Percentiles rank a stretch among this genome's conserved stretches.
Conservation (phyloP, 2,329 filamentous ascomycete genomes). For the Colletotrichum theobromicola region DNA sequence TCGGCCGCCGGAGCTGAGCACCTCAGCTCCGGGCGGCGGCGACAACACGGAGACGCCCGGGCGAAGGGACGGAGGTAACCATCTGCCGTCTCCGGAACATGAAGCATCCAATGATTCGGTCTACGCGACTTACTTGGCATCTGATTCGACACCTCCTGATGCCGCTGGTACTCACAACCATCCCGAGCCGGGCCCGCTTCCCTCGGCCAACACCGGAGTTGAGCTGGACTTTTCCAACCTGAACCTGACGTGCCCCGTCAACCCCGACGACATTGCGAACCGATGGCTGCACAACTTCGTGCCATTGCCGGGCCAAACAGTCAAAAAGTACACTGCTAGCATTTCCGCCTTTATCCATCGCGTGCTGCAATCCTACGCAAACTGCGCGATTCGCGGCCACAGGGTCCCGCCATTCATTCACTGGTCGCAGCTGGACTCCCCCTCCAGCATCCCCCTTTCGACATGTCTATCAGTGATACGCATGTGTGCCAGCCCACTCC, state of each 20-base stretch:
- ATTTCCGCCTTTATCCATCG: conserved; percentile 44
- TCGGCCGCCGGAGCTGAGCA: neutral
- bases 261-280: conserved; percentile 50
- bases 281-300: conserved; percentile 55
- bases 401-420: conserved; percentile 51
- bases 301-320: conserved; percentile 44
- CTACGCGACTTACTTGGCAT: neutral
- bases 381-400: conserved; percentile 38
- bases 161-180: neutral
- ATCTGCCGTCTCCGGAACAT: neutral
- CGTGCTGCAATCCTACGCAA: conserved; percentile 49
- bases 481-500: conserved; percentile 40
- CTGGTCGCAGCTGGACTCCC: conserved; percentile 33
- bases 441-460: conserved; percentile 36
- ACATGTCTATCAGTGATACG: conserved; percentile 46
- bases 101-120: neutral
- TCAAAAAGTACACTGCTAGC: conserved; percentile 44
- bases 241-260: conserved; percentile 49
- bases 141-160: neutral
- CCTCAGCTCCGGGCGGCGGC: neutral
- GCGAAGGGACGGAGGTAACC: neutral
- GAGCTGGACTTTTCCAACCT: conserved; percentile 37
- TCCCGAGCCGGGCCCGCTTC: neutral
- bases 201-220: neutral
- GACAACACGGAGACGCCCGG: neutral